These are phyloP conservation scores for Phytophthora quininea DNA, from an alignment of 352 stramenopile genomes.

Conservation along the genomic window DNA sequence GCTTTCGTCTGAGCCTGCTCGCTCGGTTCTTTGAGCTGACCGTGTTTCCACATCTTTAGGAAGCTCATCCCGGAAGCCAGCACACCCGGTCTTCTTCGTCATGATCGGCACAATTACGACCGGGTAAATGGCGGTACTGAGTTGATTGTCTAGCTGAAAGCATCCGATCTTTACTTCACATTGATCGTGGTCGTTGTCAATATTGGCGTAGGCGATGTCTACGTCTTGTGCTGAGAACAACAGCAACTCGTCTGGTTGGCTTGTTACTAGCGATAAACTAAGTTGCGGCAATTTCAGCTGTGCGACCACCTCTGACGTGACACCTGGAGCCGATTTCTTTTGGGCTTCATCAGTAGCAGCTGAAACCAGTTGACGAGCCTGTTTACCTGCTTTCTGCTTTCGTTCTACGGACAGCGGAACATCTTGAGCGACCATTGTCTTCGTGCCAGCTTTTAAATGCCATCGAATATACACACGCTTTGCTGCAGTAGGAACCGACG, in stretches of 20 bases:
- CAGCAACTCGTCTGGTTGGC: conserved; percentile 71
- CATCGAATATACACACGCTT: conserved; percentile 73
- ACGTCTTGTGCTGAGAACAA: conserved; percentile 74
- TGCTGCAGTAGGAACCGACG: conserved; percentile 26
- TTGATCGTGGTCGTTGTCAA: conserved; percentile 76
- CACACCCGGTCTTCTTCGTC: conserved; percentile 37
- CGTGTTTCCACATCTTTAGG: conserved; percentile 33
- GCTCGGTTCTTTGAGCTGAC: conserved; percentile 26
- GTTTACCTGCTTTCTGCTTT: conserved; percentile 40
- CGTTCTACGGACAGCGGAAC: conserved; percentile 54
- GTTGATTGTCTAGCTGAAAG: conserved; percentile 87
- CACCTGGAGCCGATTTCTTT: conserved; percentile 25
- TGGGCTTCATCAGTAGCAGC: conserved; percentile 18
- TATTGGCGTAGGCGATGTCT: conserved; percentile 69
- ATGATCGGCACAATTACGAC: conserved; percentile 82
- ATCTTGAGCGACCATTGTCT: conserved; percentile 83
- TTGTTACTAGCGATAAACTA: conserved; percentile 80
- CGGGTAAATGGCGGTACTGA: conserved; percentile 74
- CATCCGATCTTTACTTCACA: conserved; percentile 84
- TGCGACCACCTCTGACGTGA: conserved; percentile 62
- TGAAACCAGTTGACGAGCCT: conserved; percentile 60
- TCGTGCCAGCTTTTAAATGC: conserved; percentile 85
- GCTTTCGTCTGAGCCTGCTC: conserved; percentile 14
- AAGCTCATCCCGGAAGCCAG: conserved; percentile 26
- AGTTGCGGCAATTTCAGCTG: conserved; percentile 66